A percentile compares a stretch with the other conserved stretches of the same genome.
Conservation (phyloP, 129 eudicot genomes). For the Artemisia tridentata region DNA sequence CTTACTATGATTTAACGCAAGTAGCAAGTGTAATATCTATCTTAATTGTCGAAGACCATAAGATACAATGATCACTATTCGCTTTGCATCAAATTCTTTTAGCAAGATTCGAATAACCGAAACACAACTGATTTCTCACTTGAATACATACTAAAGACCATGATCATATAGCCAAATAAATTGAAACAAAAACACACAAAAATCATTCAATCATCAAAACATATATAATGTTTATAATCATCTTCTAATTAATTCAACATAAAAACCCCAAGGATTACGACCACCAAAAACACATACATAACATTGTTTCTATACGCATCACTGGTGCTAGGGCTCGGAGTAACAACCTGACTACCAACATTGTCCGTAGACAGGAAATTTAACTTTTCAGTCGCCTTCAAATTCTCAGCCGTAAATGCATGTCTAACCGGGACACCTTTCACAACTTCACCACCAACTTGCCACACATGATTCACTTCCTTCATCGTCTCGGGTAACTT, state of each 20-base stretch:
- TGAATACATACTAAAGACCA: too few species aligned
- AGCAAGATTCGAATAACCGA: too few species aligned
- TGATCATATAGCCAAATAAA: background rate
- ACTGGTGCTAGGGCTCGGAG: conserved; percentile 21
- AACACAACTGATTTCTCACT: too few species aligned
- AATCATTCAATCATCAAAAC: background rate
- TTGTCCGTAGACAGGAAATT: conserved; percentile 17
- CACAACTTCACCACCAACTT: conserved; percentile 51
- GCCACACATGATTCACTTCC: conserved; percentile 63
- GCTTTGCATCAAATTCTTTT: too few species aligned
- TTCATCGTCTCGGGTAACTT: conserved; percentile 39
- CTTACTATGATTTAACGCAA: too few species aligned
- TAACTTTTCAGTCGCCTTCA: conserved; percentile 42
- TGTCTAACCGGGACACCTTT: conserved; percentile 49
- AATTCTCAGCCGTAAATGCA: conserved; percentile 44
- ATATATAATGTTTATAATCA: background rate
- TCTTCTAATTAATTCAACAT: conserved; percentile 30
- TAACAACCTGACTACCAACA: background rate
- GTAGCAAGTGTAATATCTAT: too few species aligned
- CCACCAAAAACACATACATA: conserved; percentile 22
- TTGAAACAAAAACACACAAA: background rate
- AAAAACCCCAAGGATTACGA: conserved; percentile 21
- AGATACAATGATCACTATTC: too few species aligned
- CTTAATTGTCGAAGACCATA: too few species aligned
- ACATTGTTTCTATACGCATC: conserved; percentile 6